phyloP scores from a whole-genome alignment of 257 asterid genomes.

The Gentiana dahurica region DNA sequence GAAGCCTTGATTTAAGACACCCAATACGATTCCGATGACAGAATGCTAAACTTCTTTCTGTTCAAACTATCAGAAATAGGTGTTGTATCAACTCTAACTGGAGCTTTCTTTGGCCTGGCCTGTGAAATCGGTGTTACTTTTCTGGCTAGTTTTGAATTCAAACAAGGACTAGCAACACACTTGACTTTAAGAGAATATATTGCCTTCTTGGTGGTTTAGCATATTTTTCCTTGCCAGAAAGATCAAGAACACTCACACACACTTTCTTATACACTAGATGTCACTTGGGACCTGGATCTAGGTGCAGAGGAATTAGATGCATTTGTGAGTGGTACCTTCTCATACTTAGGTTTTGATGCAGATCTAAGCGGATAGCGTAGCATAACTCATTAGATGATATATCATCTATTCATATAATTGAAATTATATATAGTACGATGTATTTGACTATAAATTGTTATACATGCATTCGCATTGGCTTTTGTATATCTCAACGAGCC shows the following conservation, averaged over 20 bases:
- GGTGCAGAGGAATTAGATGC: conserved; percentile 45
- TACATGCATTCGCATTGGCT: no score
- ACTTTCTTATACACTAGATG: conserved; percentile 40
- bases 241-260: conserved; percentile 68
- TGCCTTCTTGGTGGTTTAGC: conserved; percentile 83
- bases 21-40: conserved; percentile 87
- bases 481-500: no score
- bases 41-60: conserved; percentile 43
- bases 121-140: conserved; percentile 69
- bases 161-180: conserved; percentile 35
- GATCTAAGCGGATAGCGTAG: conserved; percentile 91
- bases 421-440: no score
- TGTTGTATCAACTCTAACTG: conserved; percentile 50
- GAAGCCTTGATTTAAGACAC: conserved; percentile 67
- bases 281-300: conserved; percentile 32
- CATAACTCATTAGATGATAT: no score
- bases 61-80: conserved; percentile 48
- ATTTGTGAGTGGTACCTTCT: conserved; percentile 51
- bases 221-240: conserved; percentile 66
- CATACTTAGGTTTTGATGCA: conserved; percentile 43
- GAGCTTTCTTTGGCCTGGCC: conserved; percentile 49
- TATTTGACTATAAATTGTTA: no score
- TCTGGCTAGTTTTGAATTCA: conserved; percentile 35
- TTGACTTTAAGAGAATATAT: conserved; percentile 66
- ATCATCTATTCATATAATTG: no score